phyloP scores from a whole-genome alignment of 306 rosid genomes.

The Trichosanthes truncata region DNA sequence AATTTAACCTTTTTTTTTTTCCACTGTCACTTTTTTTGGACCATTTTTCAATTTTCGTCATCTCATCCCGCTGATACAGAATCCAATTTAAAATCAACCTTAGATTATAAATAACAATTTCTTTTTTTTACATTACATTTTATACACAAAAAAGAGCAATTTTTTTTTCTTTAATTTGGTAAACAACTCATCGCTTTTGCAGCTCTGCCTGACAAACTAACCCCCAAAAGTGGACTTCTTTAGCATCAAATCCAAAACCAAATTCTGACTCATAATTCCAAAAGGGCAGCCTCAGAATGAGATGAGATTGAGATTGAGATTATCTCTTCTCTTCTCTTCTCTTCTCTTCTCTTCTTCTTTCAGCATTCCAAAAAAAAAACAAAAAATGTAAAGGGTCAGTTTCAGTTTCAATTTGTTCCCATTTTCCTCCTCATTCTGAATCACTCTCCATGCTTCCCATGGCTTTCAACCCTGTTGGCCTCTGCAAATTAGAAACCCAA shows the following conservation, averaged over 20 bases:
- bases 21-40: background rate
- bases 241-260: background rate
- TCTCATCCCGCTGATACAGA: background rate
- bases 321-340: background rate
- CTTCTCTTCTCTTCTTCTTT: background rate
- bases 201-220: background rate
- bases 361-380: background rate
- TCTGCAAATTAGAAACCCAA: constrained; percentile 28
- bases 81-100: background rate
- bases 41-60: background rate
- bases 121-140: background rate
- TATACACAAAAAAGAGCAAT: background rate
- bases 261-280: background rate
- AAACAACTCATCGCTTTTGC: background rate
- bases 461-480: constrained; percentile 75
- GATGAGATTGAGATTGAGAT: background rate
- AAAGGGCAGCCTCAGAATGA: background rate
- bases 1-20: too few relatives aligned
- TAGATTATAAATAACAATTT: background rate
- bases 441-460: constrained; percentile 70
- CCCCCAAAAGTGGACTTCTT: background rate
- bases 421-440: constrained; percentile 32
- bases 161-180: background rate
- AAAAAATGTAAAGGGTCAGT: background rate
- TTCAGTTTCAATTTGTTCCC: background rate